These are phyloP conservation scores for Cryptococcus sp. DNA, from an alignment of 1,284 basidiomycete species.

Conservation along the genomic window DNA sequence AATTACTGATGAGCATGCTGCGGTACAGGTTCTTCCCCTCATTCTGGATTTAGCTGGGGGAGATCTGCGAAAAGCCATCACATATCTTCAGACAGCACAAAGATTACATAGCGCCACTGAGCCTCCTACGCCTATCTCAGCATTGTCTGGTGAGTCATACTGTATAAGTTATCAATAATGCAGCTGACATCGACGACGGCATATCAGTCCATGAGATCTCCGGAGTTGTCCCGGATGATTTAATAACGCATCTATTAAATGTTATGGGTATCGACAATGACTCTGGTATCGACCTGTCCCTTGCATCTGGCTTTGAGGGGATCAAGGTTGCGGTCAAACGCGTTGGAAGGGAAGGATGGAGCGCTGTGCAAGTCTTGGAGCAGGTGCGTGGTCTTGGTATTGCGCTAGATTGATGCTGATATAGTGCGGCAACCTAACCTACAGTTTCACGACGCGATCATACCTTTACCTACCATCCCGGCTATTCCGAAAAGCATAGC, in stretches of 20 bases:
- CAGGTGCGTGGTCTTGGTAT: conserved; percentile 62
- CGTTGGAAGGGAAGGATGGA: conserved; percentile 85
- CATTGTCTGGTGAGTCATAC: conserved; percentile 53
- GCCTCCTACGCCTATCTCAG: conserved; percentile 71
- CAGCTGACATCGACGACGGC: not conserved
- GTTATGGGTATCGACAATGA: conserved; percentile 72
- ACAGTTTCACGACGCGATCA: conserved; percentile 87
- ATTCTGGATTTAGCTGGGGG: conserved; percentile 67
- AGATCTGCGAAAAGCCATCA: conserved; percentile 96
- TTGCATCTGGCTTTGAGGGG: conserved; percentile 65
- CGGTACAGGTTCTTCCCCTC: conserved; percentile 44
- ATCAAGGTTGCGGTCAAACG: conserved; percentile 73
- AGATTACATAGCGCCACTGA: conserved; percentile 70
- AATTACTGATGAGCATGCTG: not conserved
- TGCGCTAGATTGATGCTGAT: not conserved
- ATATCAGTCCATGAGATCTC: conserved; percentile 89
- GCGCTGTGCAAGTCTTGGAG: conserved; percentile 81
- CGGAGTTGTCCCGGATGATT: conserved; percentile 80
- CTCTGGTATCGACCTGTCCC: conserved; percentile 59
- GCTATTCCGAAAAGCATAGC: conserved; percentile 80
- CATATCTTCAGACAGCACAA: conserved; percentile 94
- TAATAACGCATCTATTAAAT: conserved; percentile 69
- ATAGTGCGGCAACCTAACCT: not conserved
- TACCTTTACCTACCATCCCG: conserved; percentile 75
- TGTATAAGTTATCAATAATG: not conserved